Evolutionary conservation across 208 protist genomes (phyloP).

Genomic region (Crithidia thermophila): DNA sequence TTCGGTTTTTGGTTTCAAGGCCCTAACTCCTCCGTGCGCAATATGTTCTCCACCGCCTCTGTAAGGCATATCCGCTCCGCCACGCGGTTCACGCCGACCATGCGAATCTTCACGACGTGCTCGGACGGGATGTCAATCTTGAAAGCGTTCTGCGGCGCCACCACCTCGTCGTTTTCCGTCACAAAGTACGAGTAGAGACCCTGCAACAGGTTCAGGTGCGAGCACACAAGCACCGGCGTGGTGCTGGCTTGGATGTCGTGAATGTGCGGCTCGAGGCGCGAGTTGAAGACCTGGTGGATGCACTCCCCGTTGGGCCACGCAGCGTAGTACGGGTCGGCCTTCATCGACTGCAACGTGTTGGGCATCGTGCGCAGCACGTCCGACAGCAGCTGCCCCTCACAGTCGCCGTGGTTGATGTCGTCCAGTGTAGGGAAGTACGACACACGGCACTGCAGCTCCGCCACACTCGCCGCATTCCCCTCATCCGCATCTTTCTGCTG

Average conservation of each 20-base stretch:
- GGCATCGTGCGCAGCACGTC: constrained; percentile 83
- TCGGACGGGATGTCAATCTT: constrained; percentile 80
- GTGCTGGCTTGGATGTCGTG: constrained; percentile 90
- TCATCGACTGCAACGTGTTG: constrained; percentile 72
- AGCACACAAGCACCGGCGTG: constrained; percentile 76
- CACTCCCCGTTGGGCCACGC: constrained; percentile 91
- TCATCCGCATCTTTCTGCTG: background rate
- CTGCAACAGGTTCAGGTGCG: constrained; percentile 81
- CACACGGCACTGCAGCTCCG: constrained; percentile 66
- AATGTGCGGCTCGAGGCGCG: constrained; percentile 87
- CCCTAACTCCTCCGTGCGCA: constrained; percentile 14
- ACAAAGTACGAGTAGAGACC: constrained; percentile 90
- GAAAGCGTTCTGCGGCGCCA: constrained; percentile 81
- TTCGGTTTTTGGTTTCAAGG: no score
- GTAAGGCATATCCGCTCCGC: constrained; percentile 75
- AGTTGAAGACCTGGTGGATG: constrained; percentile 89
- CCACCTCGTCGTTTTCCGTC: constrained; percentile 63
- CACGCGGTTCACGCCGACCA: constrained; percentile 64
- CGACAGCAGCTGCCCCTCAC: constrained; percentile 73
- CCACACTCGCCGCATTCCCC: no score
- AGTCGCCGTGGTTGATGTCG: constrained; percentile 89
- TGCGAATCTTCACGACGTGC: constrained; percentile 76
- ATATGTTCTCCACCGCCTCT: constrained; percentile 50
- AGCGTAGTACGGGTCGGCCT: constrained; percentile 84
- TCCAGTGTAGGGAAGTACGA: constrained; percentile 87